Percentiles rank a stretch among this genome's conserved stretches.
phyloP scores from a whole-genome alignment of 306 rosid species.

The Ormosia semicastrata region DNA sequence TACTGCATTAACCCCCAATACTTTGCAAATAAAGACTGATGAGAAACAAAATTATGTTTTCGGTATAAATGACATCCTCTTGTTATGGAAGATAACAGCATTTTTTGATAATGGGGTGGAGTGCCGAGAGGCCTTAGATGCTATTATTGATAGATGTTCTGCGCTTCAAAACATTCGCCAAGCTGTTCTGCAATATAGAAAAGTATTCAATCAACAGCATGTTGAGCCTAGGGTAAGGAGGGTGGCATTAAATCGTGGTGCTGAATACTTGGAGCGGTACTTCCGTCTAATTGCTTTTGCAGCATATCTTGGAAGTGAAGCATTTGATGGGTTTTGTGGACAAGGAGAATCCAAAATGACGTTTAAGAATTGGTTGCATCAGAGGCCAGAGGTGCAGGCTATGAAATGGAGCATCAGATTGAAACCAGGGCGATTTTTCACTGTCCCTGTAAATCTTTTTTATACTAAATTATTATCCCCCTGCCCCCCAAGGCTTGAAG shows the following conservation, averaged over 20 bases:
- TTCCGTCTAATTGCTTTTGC: slow-evolving; percentile 93
- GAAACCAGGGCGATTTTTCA: slow-evolving; percentile 82
- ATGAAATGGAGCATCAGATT: slow-evolving; percentile 92
- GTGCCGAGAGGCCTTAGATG: slow-evolving; percentile 90
- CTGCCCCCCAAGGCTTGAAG: background rate
- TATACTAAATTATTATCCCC: background rate
- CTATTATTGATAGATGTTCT: slow-evolving; percentile 88
- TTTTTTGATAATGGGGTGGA: slow-evolving; percentile 87
- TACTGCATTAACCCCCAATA: slow-evolving; percentile 31
- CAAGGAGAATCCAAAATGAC: slow-evolving; percentile 68
- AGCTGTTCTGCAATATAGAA: slow-evolving; percentile 78
- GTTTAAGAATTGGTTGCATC: slow-evolving; percentile 86
- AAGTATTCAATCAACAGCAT: slow-evolving; percentile 84
- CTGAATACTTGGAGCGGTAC: slow-evolving; percentile 88
- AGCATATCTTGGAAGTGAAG: slow-evolving; percentile 94
- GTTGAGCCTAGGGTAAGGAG: slow-evolving; percentile 87
- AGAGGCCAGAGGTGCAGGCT: slow-evolving; percentile 85
- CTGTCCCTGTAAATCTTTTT: slow-evolving; percentile 68
- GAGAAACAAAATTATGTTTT: slow-evolving; percentile 58
- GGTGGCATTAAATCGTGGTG: slow-evolving; percentile 86
- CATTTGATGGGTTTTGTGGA: slow-evolving; percentile 82
- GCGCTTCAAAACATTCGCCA: slow-evolving; percentile 91
- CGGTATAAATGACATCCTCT: slow-evolving; percentile 88
- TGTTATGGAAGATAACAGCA: slow-evolving; percentile 87
- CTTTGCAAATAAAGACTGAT: slow-evolving; percentile 37